A percentile compares a stretch with the other conserved stretches of the same genome.
Evolutionary conservation across 2,329 filamentous ascomycete species (phyloP).

Genomic region (Talaromyces sp.): DNA sequence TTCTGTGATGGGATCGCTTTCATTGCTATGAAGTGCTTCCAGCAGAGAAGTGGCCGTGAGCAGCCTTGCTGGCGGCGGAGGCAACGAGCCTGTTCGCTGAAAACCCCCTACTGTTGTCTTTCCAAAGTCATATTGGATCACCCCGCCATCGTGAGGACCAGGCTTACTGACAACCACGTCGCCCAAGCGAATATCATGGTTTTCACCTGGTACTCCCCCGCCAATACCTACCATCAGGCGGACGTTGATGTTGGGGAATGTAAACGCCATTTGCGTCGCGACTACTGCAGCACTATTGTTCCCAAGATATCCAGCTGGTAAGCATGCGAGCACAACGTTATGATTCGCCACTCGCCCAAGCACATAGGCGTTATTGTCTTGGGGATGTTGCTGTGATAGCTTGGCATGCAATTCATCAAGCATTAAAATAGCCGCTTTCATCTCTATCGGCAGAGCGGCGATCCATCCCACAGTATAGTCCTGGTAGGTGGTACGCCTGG

Average conservation of each 20-base stretch:
- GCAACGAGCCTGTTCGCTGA: background rate
- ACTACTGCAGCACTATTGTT: background rate
- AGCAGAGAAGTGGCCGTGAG: background rate
- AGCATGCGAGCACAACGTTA: background rate
- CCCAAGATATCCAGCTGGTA: background rate
- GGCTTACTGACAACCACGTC: background rate
- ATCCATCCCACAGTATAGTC: conserved; percentile 9
- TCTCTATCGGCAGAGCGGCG: conserved; percentile 2
- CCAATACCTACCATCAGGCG: background rate
- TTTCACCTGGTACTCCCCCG: background rate
- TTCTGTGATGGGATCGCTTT: background rate
- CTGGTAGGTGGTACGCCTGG: background rate
- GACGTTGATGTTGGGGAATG: background rate
- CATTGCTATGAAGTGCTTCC: background rate
- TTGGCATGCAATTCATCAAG: conserved; percentile 1
- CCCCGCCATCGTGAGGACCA: background rate
- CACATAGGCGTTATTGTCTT: background rate
- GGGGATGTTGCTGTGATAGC: background rate
- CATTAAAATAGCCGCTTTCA: background rate
- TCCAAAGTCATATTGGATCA: background rate
- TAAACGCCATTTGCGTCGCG: background rate
- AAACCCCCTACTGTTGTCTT: background rate
- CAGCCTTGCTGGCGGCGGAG: background rate
- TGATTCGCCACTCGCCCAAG: background rate
- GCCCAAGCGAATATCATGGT: background rate